phyloP scores from a whole-genome alignment of 2,329 filamentous ascomycete genomes.

The Nemania serpens region DNA sequence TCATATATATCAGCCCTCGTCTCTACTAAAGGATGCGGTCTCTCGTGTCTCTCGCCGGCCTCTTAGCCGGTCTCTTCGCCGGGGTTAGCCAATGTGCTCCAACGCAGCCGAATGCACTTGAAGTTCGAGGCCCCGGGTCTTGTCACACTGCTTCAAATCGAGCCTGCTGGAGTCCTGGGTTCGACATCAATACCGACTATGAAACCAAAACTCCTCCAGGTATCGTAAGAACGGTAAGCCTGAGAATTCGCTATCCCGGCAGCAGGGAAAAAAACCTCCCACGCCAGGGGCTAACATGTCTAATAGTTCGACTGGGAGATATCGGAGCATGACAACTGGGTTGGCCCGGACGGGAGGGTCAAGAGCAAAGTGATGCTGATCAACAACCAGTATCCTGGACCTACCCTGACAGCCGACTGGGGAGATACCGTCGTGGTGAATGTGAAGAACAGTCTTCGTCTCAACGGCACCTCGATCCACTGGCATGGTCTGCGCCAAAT shows the following conservation, averaged over 20 bases:
- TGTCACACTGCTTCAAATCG: slow-evolving; percentile 33
- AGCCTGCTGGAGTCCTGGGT: slow-evolving; percentile 35
- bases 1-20: not conserved
- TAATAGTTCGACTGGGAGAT: slow-evolving; percentile 32
- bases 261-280: slow-evolving; percentile 19
- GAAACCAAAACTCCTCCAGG: slow-evolving; percentile 31
- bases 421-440: slow-evolving; percentile 67
- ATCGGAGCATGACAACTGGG: slow-evolving; percentile 33
- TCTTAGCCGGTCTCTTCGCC: slow-evolving; percentile 18
- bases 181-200: slow-evolving; percentile 37
- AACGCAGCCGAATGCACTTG: slow-evolving; percentile 10
- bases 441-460: slow-evolving; percentile 69
- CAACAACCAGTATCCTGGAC: slow-evolving; percentile 70
- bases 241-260: slow-evolving; percentile 43
- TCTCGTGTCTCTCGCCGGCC: not conserved
- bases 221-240: slow-evolving; percentile 24
- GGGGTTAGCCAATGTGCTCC: slow-evolving; percentile 20
- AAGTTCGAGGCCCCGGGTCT: slow-evolving; percentile 15
- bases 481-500: slow-evolving; percentile 48
- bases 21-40: slow-evolving; percentile 15
- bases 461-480: slow-evolving; percentile 44
- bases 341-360: slow-evolving; percentile 33
- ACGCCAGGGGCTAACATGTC: not conserved
- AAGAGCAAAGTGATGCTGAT: slow-evolving; percentile 58
- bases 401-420: slow-evolving; percentile 67